These are phyloP conservation scores for Potentilla sterilis DNA, from an alignment of 306 rosid genomes.

Conservation along the genomic window DNA sequence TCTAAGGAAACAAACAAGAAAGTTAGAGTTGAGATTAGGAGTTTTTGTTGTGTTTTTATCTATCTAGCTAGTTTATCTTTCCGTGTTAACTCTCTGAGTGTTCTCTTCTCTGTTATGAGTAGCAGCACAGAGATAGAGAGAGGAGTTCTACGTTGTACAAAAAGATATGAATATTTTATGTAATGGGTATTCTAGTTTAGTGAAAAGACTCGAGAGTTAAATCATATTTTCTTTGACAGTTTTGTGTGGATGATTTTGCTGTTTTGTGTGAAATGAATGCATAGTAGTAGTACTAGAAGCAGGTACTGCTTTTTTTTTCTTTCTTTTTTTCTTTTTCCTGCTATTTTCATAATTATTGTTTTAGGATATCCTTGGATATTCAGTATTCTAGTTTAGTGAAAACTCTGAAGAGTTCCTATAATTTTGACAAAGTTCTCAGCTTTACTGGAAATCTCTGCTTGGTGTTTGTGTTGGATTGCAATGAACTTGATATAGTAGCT, in stretches of 20 bases:
- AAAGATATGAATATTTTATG: constrained; percentile 49
- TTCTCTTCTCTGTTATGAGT: constrained; percentile 34
- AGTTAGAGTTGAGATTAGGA: constrained; percentile 32
- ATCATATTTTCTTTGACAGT: constrained; percentile 15
- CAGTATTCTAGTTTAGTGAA: constrained; percentile 20
- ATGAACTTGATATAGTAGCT: neutral
- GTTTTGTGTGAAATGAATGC: neutral
- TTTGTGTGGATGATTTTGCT: neutral
- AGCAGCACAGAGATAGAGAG: constrained; percentile 11
- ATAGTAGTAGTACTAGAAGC: neutral
- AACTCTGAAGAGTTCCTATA: neutral
- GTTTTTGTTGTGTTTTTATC: constrained; percentile 33
- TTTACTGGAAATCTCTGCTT: neutral
- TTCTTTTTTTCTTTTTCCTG: neutral
- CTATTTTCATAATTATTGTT: neutral
- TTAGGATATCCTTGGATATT: neutral
- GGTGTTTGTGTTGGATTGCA: neutral
- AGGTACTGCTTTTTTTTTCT: neutral
- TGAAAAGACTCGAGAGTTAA: neutral
- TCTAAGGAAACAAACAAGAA: constrained; percentile 17
- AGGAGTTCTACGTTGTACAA: constrained; percentile 56
- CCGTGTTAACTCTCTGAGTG: constrained; percentile 12
- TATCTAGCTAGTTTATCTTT: constrained; percentile 3
- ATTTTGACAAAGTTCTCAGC: neutral
- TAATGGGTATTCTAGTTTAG: constrained; percentile 43